Base-by-base conservation (phyloP, 2,329 filamentous ascomycete genomes). In the Biscogniauxia sp. region DNA sequence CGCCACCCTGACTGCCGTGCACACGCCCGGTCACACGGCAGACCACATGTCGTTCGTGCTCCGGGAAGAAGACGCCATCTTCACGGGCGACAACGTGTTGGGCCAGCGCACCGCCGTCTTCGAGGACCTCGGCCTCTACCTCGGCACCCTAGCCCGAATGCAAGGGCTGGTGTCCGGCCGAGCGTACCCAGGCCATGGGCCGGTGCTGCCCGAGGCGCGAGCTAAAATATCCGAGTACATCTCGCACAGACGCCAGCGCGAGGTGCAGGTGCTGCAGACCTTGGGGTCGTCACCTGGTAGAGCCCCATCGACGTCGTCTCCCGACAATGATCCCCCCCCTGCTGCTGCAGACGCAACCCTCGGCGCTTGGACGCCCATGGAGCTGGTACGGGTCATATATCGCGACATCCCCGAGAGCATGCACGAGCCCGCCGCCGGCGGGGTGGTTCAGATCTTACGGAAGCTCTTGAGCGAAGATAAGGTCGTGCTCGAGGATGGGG, bases 361-460 rank as follows among this genome's bases (percentile, higher is more conserved):
- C 15, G 74, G 77, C 60, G 73, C 75, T 0, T 92, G 89, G 90
- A 85, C 84, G 6, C 82, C 87, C 8, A 88, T 92, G 83, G 91
- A 94, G 61, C 80, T 98, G 64, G 94, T 97, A n/a, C 91, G 90
- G 75, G 79, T 90, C 32, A 92, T 99, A 37, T 99, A 99, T 74
- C 83, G 82, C 57, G 88, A 92, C 69, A 88, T 96, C 20, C 88
- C 91, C 0, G 86, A 90, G 73, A 86, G 82, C 69, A 79, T 98
- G 66, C 90, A 93, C 75, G 72, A 82, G 11, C 88, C 93, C 8
- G 95, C 95, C 0, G 87, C 91, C 64, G 82, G 83, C 50, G 93
- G 93, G 1, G 80, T 97, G 6, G 63, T 88, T 63, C 90, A 94
- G 77, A 90, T 98, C 58, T 75, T 99, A 65, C 77, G 81, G 60